phyloP scores from a whole-genome alignment of 768 basidiomycete genomes.

The Favolaschia claudopus region DNA sequence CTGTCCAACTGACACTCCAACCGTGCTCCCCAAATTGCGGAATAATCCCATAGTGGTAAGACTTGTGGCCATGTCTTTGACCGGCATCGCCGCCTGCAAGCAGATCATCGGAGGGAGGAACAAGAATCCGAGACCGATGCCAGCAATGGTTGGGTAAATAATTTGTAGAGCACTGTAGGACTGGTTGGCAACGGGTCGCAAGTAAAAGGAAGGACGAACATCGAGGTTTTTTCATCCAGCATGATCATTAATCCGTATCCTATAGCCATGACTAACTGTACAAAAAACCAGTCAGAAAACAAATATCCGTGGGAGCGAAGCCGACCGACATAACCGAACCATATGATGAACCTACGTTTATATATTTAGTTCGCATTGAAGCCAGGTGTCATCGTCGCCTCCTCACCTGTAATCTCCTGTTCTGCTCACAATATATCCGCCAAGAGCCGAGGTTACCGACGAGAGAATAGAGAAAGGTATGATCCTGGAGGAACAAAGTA shows the following conservation, averaged over 20 bases:
- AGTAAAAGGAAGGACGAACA: slow-evolving; percentile 39
- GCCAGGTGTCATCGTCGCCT: neutral
- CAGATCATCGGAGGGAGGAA: slow-evolving; percentile 79
- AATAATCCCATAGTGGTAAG: slow-evolving; percentile 77
- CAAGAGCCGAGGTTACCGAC: slow-evolving; percentile 58
- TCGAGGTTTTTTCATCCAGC: slow-evolving; percentile 65
- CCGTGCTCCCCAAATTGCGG: slow-evolving; percentile 34
- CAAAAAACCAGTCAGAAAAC: neutral
- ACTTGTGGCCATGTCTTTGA: slow-evolving; percentile 86
- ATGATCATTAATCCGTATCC: slow-evolving; percentile 80
- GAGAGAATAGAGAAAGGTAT: slow-evolving; percentile 73
- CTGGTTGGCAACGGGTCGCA: slow-evolving; percentile 9
- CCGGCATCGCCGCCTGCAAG: slow-evolving; percentile 86
- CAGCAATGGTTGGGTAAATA: slow-evolving; percentile 68
- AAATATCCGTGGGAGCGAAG: neutral
- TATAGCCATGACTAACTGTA: slow-evolving; percentile 54
- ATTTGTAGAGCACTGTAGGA: slow-evolving; percentile 64
- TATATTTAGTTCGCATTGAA: neutral
- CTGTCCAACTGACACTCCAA: neutral
- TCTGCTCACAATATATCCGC: slow-evolving; percentile 64
- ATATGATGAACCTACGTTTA: slow-evolving; percentile 49
- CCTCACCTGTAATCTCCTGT: slow-evolving; percentile 61
- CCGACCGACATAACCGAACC: slow-evolving; percentile 52
- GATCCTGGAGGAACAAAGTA: slow-evolving; percentile 54
- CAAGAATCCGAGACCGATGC: slow-evolving; percentile 68